These are phyloP conservation scores for Jimgerdemannia lactiflua DNA, from an alignment of 192 early-diverging fungal species.

Conservation along the genomic window DNA sequence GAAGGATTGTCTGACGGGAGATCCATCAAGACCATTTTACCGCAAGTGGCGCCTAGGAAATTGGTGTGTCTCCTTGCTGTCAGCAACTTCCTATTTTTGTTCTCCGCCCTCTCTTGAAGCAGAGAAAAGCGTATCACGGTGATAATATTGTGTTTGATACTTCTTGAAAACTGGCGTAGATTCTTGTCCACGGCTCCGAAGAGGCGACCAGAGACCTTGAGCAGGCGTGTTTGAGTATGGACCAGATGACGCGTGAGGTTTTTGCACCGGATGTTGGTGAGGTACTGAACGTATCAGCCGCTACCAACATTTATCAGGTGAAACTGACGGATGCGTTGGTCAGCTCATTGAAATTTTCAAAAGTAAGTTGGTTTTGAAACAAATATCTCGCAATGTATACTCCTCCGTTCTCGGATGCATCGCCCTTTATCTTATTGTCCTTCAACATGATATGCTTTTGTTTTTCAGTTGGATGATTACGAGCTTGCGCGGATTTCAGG, in stretches of 20 bases:
- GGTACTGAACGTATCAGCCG: conserved; percentile 85
- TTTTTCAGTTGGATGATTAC: conserved; percentile 64
- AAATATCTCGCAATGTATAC: neutral
- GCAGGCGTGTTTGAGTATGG: conserved; percentile 53
- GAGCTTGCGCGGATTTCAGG: conserved; percentile 77
- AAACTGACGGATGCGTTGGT: conserved; percentile 89
- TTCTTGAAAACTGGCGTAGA: conserved; percentile 19
- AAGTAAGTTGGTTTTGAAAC: conserved; percentile 44
- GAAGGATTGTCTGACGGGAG: conserved; percentile 89
- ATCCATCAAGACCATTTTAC: conserved; percentile 83
- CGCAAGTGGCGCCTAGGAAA: conserved; percentile 75
- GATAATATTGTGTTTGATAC: neutral
- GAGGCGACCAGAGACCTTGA: conserved; percentile 67
- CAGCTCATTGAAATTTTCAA: conserved; percentile 68
- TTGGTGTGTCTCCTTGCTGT: conserved; percentile 47
- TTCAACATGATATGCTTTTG: no score
- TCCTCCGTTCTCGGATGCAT: neutral
- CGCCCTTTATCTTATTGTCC: conserved; percentile 11
- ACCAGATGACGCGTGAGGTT: conserved; percentile 81
- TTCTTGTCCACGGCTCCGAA: conserved; percentile 84
- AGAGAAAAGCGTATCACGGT: neutral
- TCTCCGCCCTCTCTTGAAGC: neutral
- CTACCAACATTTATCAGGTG: conserved; percentile 84
- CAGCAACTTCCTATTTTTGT: conserved; percentile 6
- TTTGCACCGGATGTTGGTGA: conserved; percentile 81